phyloP scores from a whole-genome alignment of 2,329 filamentous ascomycete genomes.

The Fusarium pseudonygamai region DNA sequence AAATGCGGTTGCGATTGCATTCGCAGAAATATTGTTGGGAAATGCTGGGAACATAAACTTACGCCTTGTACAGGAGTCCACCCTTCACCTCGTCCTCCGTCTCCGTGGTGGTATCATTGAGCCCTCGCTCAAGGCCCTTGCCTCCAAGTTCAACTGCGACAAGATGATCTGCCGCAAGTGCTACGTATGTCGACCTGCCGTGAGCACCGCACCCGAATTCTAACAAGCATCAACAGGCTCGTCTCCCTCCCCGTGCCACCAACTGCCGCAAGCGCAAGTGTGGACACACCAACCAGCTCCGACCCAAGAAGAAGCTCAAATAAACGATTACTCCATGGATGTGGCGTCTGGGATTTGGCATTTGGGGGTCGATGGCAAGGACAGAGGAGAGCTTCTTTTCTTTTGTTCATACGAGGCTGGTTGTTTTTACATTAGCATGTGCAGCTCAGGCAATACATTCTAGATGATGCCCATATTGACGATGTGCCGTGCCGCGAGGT shows the following conservation, averaged over 20 bases:
- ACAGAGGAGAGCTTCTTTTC: constrained; percentile 45
- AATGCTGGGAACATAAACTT: constrained; percentile 39
- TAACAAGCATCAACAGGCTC: constrained; percentile 60
- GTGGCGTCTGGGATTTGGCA: constrained; percentile 59
- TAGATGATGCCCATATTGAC: constrained; percentile 49
- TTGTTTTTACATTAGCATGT: constrained; percentile 55
- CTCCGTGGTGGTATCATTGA: constrained; percentile 99
- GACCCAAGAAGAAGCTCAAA: constrained; percentile 99
- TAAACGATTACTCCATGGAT: constrained; percentile 56
- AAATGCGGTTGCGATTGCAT: constrained; percentile 4
- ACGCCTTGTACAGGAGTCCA: constrained; percentile 78
- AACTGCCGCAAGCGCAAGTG: constrained; percentile 99
- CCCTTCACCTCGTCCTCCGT: constrained; percentile 97
- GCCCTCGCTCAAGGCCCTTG: constrained; percentile 97
- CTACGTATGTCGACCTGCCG: constrained; percentile 75
- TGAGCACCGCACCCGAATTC: neutral
- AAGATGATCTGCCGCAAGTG: constrained; percentile 99
- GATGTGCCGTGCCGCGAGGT: constrained; percentile 34
- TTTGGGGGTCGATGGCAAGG: constrained; percentile 50
- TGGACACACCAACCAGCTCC: constrained; percentile 99
- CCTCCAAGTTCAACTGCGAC: constrained; percentile 99
- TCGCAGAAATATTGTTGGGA: neutral
- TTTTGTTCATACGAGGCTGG: constrained; percentile 49
- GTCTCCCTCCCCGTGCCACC: constrained; percentile 96
- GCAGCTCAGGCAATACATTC: constrained; percentile 51